Evolutionary conservation across 1,284 basidiomycete genomes (phyloP), one percentile per base, ranked within the genome.

Genomic region (Leucoagaricus sp.): DNA sequence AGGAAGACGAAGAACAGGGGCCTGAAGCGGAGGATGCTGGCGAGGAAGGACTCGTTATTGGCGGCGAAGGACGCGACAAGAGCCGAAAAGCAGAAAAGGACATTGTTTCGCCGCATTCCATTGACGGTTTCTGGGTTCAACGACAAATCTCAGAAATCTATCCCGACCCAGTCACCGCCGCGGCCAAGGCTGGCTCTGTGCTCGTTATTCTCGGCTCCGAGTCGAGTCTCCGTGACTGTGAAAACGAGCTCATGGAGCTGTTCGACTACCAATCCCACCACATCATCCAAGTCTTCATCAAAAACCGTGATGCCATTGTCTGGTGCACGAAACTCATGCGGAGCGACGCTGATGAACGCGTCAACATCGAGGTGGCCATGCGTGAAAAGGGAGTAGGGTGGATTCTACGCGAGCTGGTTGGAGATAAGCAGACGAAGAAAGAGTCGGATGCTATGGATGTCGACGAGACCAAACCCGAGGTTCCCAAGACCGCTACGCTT

Each of bases 71-170:
- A 17, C 69, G 71, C 10, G 66, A 63, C 46, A 74, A 73, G 48
- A 82, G 80, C 58, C 66, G 77, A 47, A 84, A 86, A 64, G 78
- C 77, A 44, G 86, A 93, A 72, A 87, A 87, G 66, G 91, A 94
- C 66, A 81, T 88, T 55, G 85, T 99, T 44, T 89, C 93, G 0
- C 94, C 95, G 0, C 94, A 96, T 64, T 83, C 91, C 47, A 88
- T 99, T 64, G 96, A 99, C 70, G 96, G 88, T 31, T 99, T 98
- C 83, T 99, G 96, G 95, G 92, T 99, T 0, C 97, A 99, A 69
- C 88, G 96, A 3, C 91, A 96, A 59, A 87, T 99, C 58, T 87
- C 92, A 0, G 86, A 92, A 67, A 83, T 94, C 33, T 98, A 98
- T 69, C 83, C 94, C 3, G 97, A 99, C 70, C 94, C 95, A 1